A percentile compares a stretch with the other conserved stretches of the same genome.
phyloP scores from a whole-genome alignment of 2,329 filamentous ascomycete genomes.

The Alternaria rosae region DNA sequence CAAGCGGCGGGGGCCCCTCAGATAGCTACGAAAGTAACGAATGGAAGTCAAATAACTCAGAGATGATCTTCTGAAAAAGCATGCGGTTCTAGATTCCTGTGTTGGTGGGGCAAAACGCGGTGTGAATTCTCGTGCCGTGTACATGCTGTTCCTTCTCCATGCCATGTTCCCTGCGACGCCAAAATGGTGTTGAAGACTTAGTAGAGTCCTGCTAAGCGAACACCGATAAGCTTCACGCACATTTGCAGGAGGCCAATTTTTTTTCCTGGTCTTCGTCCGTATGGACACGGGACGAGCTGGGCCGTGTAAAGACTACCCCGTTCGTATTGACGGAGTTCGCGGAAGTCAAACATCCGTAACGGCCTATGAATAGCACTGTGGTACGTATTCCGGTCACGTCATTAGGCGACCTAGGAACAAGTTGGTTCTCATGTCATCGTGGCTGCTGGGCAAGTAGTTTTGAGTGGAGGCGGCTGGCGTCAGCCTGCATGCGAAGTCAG shows the following conservation, averaged over 20 bases:
- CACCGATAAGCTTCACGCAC: not conserved
- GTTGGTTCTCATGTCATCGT: not conserved
- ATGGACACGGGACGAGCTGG: not conserved
- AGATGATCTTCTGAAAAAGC: not conserved
- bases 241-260: not conserved
- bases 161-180: conserved; percentile 5
- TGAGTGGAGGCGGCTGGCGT: conserved; percentile 16
- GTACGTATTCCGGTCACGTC: not conserved
- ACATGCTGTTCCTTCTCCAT: conserved; percentile 4
- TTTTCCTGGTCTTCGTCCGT: not conserved
- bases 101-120: conserved; percentile 7
- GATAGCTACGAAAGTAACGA: not conserved
- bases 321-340: not conserved
- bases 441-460: not conserved
- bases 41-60: not conserved
- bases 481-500: conserved; percentile 23
- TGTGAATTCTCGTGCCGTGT: conserved; percentile 9
- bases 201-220: not conserved
- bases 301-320: not conserved
- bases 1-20: not conserved
- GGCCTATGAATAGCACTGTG: conserved; percentile 7
- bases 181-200: conserved; percentile 3
- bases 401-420: not conserved
- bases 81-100: conserved; percentile 1
- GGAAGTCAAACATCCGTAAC: not conserved